These are phyloP conservation scores for Cladosporium oxysporum DNA, from an alignment of 2,329 filamentous ascomycete species.

Conservation along the genomic window DNA sequence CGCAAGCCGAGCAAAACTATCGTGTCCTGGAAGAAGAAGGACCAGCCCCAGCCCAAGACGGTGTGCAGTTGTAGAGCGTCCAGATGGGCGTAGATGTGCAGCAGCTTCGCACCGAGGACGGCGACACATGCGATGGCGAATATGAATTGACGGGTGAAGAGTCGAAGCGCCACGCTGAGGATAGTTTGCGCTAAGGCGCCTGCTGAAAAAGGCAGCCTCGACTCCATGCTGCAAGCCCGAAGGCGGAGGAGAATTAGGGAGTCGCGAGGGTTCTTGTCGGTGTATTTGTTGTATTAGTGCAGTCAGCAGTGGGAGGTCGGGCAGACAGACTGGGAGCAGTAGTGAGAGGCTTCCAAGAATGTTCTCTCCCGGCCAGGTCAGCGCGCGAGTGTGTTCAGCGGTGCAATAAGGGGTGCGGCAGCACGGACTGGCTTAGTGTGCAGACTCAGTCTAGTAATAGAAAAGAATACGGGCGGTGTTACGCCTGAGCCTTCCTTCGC, in stretches of 20 bases:
- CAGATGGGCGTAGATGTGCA: constrained; percentile 18
- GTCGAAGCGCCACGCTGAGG: constrained; percentile 18
- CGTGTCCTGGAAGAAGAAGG: constrained; percentile 20
- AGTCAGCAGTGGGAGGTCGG: background rate
- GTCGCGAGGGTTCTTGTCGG: background rate
- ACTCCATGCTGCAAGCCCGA: constrained; percentile 19
- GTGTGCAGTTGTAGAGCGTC: constrained; percentile 15
- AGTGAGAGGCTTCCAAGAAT: constrained; percentile 12
- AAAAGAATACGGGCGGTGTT: constrained; percentile 17
- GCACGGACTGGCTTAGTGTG: constrained; percentile 18
- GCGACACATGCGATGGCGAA: constrained; percentile 16
- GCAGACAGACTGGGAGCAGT: background rate
- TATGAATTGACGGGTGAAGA: constrained; percentile 17
- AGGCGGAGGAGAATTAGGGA: constrained; percentile 3
- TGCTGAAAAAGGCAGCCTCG: constrained; percentile 15
- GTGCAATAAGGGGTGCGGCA: constrained; percentile 19
- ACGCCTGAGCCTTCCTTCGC: constrained; percentile 10
- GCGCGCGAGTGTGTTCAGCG: constrained; percentile 4
- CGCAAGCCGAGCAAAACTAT: constrained; percentile 10
- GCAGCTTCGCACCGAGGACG: constrained; percentile 10
- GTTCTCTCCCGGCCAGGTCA: background rate
- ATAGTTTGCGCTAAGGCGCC: constrained; percentile 19
- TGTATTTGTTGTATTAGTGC: background rate
- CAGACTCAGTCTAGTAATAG: constrained; percentile 20
- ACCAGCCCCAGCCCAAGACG: constrained; percentile 17